Base-by-base conservation (phyloP, 352 stramenopile genomes). In the Bremia lactucae region DNA sequence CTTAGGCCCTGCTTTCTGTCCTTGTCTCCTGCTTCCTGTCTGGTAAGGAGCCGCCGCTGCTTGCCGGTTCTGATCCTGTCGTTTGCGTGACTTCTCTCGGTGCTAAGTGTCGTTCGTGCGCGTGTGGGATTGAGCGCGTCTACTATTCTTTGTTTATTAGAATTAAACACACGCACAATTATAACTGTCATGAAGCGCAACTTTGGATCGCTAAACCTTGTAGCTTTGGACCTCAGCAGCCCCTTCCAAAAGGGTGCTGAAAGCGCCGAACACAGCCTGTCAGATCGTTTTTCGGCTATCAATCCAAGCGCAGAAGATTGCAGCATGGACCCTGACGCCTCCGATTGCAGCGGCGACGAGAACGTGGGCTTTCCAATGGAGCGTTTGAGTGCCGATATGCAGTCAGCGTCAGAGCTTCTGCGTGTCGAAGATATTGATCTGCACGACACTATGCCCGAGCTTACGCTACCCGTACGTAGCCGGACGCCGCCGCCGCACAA, bases 191-290 rank as follows among this genome's bases (percentile, higher is more conserved):
- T 78, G 66, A 57, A 66, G 37, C 66, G 66, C 31, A 78, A 78
- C 51, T 78, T 64, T 40, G 66, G 66, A 42, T 78, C 66, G 20
- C 54, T 74, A 20, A 64, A 78, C 42, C 60, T 78, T 29, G 57
- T 57, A n/a, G 66, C 66, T 36, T 33, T 78, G 20, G 65, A 71
- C 47, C 49, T 72, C 31, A 48, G 53, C 16, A 44, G 31, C 16
- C 36, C 56, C 3, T 46, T 51, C 19, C 28, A 38, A 4, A 49
- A 20, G 4, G 38, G 33, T 16, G 34, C 34, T 20, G 40, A 58
- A 19, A 46, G 38, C 40, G 29, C 43, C 38, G 44, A 62, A 25
- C 35, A 34, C 31, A 64, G 55, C 16, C 34, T 60, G 10, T 49
- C 52, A 19, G 43, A 59, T 24, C 47, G 55, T 16, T 59, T 68